Conservation (phyloP, 2,329 filamentous ascomycete species). For the Penicillium rolfsii region DNA sequence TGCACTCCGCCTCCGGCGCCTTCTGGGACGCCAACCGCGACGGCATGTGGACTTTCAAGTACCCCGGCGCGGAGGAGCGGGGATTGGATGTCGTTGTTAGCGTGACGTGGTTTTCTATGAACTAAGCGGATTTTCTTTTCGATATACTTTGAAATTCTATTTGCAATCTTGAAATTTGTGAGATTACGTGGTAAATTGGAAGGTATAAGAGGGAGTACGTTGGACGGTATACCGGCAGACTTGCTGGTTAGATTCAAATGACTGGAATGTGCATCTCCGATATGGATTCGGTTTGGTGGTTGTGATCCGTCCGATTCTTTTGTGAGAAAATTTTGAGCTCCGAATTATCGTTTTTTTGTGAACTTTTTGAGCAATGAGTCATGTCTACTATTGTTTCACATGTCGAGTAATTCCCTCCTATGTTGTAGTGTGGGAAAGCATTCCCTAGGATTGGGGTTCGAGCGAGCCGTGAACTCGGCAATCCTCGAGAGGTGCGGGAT, state of each 20-base stretch:
- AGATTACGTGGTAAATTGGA: not conserved
- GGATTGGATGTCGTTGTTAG: slow-evolving; percentile 55
- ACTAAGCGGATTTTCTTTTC: slow-evolving; percentile 20
- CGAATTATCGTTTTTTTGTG: slow-evolving; percentile 10
- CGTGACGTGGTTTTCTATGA: slow-evolving; percentile 52
- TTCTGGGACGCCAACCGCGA: slow-evolving; percentile 58
- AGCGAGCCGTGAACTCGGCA: no score
- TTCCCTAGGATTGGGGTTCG: not conserved
- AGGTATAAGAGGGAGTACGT: not conserved
- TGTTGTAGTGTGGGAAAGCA: no score
- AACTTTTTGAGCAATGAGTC: slow-evolving; percentile 10
- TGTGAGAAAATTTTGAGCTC: slow-evolving; percentile 15
- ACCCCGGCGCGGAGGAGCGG: slow-evolving; percentile 50
- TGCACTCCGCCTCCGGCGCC: slow-evolving; percentile 55
- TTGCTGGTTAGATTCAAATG: not conserved
- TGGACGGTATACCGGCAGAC: not conserved
- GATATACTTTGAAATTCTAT: not conserved
- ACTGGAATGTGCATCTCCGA: not conserved
- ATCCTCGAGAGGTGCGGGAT: not conserved
- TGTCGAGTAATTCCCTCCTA: not conserved
- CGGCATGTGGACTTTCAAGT: slow-evolving; percentile 58
- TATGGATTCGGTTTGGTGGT: not conserved
- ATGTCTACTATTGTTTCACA: not conserved
- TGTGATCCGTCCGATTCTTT: not conserved
- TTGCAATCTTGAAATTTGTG: not conserved